phyloP scores from a whole-genome alignment of 2,329 filamentous ascomycete species.

The Sodiomyces alkalinus region DNA sequence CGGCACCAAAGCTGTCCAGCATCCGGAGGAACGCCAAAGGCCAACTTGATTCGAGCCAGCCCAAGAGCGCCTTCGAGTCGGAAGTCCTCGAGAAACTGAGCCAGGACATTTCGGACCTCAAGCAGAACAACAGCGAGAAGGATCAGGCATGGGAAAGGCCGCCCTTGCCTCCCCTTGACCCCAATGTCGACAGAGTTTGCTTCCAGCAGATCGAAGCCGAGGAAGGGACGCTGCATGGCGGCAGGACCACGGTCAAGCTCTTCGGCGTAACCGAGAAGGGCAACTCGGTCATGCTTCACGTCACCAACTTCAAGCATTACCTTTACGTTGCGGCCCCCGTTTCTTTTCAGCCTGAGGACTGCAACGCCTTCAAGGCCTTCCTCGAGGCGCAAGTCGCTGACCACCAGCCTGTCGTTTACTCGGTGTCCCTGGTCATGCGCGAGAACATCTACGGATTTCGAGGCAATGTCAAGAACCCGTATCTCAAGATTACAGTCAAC shows the following conservation, averaged over 20 bases:
- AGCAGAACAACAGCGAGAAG: conserved; percentile 76
- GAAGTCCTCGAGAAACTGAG: conserved; percentile 92
- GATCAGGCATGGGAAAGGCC: conserved; percentile 80
- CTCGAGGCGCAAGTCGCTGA: conserved; percentile 68
- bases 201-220: conserved; percentile 96
- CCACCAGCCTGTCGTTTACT: conserved; percentile 59
- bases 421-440: conserved; percentile 65
- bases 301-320: conserved; percentile 92
- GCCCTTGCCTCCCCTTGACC: conserved; percentile 33
- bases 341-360: conserved; percentile 65
- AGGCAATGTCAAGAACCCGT: conserved; percentile 82
- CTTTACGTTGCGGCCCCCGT: conserved; percentile 83
- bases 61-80: conserved; percentile 83
- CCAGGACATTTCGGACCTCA: conserved; percentile 77
- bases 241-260: conserved; percentile 66
- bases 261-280: conserved; percentile 79
- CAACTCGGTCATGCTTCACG: conserved; percentile 86
- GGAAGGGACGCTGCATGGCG: conserved; percentile 69
- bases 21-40: conserved; percentile 47
- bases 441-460: conserved; percentile 93
- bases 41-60: conserved; percentile 57
- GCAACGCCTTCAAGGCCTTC: conserved; percentile 61
- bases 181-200: conserved; percentile 52
- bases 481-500: conserved; percentile 82
- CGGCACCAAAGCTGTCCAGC: conserved; percentile 41